phyloP scores from a whole-genome alignment of 2,329 filamentous ascomycete species.

The Metarhizium robertsii region DNA sequence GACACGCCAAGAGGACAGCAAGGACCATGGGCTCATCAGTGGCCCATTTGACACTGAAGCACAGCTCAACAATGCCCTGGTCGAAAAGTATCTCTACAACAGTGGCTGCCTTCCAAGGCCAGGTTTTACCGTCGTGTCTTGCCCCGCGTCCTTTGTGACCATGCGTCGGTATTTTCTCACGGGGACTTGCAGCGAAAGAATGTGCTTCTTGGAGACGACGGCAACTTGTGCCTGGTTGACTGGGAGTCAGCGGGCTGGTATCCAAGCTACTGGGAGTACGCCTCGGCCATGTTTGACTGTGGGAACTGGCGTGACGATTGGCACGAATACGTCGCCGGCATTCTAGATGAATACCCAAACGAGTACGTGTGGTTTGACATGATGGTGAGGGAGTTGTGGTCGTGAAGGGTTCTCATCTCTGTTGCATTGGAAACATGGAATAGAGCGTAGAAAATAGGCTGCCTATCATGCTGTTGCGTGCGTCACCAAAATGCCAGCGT shows the following conservation, averaged over 20 bases:
- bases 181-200: background rate
- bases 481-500: too few relatives aligned
- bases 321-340: background rate
- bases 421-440: too few relatives aligned
- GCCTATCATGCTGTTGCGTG: too few relatives aligned
- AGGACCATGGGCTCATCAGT: too few relatives aligned
- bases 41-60: background rate
- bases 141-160: background rate
- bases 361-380: slow-evolving; percentile 1
- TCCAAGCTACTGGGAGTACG: slow-evolving; percentile 16
- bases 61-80: slow-evolving; percentile 5
- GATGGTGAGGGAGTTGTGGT: slow-evolving; percentile 1
- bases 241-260: slow-evolving; percentile 15
- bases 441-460: too few relatives aligned
- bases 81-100: slow-evolving; percentile 10
- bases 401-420: too few relatives aligned
- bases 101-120: slow-evolving; percentile 7
- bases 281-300: background rate
- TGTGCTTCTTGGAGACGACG: background rate
- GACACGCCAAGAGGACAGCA: too few relatives aligned
- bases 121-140: background rate
- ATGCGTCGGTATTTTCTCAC: background rate
- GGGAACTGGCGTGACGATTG: background rate
- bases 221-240: background rate
- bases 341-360: background rate